Evolutionary conservation across 352 stramenopile species (phyloP).

Genomic region (Pythium angustatum): DNA sequence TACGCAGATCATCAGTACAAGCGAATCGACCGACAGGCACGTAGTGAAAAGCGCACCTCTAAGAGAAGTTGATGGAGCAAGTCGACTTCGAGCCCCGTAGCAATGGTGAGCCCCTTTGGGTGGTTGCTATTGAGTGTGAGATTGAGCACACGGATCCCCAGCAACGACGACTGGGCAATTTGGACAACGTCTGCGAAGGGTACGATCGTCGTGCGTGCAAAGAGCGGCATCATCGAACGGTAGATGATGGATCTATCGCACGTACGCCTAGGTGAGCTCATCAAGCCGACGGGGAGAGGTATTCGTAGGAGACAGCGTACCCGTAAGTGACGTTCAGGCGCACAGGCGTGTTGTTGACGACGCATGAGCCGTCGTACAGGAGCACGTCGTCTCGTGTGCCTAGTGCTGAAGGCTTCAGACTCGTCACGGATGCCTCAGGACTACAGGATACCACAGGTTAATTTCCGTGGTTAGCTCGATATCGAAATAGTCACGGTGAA

Average conservation of each 20-base stretch:
- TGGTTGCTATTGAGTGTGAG: slow-evolving; percentile 53
- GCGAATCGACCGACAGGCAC: too few species aligned
- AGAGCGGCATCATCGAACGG: slow-evolving; percentile 75
- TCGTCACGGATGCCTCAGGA: slow-evolving; percentile 46
- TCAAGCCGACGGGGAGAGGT: neutral
- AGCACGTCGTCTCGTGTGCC: slow-evolving; percentile 66
- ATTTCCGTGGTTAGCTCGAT: neutral
- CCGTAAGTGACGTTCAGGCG: slow-evolving; percentile 78
- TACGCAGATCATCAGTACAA: neutral
- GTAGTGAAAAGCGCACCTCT: slow-evolving; percentile 41
- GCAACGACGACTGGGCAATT: slow-evolving; percentile 56
- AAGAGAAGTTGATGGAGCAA: slow-evolving; percentile 69
- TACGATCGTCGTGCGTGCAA: slow-evolving; percentile 64
- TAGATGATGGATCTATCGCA: slow-evolving; percentile 45
- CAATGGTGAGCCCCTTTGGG: slow-evolving; percentile 61
- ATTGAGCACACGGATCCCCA: slow-evolving; percentile 65
- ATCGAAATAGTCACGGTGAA: neutral
- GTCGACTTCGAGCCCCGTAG: slow-evolving; percentile 76
- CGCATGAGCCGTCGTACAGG: slow-evolving; percentile 76
- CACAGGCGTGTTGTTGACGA: slow-evolving; percentile 69
- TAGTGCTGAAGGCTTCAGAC: slow-evolving; percentile 35
- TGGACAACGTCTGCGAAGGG: slow-evolving; percentile 58
- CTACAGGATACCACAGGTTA: slow-evolving; percentile 26
- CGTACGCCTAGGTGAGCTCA: too few species aligned
- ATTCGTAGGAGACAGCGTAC: slow-evolving; percentile 32